Evolutionary conservation across 2,329 filamentous ascomycete species (phyloP), one percentile per base, ranked within the genome.

Genomic region (Pseudogymnoascus sp.): DNA sequence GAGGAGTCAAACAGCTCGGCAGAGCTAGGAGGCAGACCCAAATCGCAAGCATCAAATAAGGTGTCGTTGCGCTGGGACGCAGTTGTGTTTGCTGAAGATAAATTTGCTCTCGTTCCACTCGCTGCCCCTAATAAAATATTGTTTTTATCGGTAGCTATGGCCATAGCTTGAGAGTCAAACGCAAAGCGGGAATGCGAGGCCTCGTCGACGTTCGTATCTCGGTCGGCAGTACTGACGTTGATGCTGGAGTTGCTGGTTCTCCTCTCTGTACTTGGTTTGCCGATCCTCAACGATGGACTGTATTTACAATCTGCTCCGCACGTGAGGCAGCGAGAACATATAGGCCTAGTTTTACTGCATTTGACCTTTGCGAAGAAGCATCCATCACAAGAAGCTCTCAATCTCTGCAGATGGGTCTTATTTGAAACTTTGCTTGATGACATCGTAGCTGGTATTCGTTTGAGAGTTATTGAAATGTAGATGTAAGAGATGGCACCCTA

Each of bases 351-450:
- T 65, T 82, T 82, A 64, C 78, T 80, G 69, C 80, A 83, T 66
- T 82, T 82, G 71, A 83, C 79, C 67, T 83, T 83, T 64, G 80
- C 80, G 17, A 80, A 70, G 68, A 82, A 81, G 70, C 80, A 83
- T 6, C 78, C 78, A 64, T 83, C 80, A 67, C 80, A 83, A 15
- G 80, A 82, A 21, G 76, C 77, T 63, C 78, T 72, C 31, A 80
- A 71, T 50, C 76, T 75, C 57, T 75, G 75, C 65, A 76, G 74
- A 35, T 74, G 73, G 63, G 71, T 66, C 63, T 76, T 76, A 31
- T 61, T 60, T 39, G 47, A 39, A 57, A 50, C 58, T 37, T 63
- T 62, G 24, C 24, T 60, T 47, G 60, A 50, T 15, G 63, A 63
- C 63, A 64, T 67, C 60, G 59, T 57, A 47, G 40, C 24, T 10